A percentile compares a stretch with the other conserved stretches of the same genome.
phyloP scores from a whole-genome alignment of 2,329 filamentous ascomycete species.

The Nannizzia gypsea region DNA sequence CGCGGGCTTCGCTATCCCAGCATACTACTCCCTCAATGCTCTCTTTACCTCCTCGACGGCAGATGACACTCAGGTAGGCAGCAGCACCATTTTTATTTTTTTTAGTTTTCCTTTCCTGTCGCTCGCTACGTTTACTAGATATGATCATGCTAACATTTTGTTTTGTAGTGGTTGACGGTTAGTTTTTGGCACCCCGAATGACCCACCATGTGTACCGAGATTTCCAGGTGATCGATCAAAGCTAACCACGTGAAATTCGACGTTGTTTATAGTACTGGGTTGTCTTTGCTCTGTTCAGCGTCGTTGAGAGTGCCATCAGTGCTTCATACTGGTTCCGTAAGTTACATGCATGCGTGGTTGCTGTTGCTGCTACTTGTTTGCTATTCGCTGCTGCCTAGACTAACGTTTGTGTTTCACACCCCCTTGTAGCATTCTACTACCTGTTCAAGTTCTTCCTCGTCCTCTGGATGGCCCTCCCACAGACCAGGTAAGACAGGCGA shows the following conservation, averaged over 20 bases:
- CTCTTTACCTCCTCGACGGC: slow-evolving; percentile 48
- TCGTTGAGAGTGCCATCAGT: slow-evolving; percentile 54
- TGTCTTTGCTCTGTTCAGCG: slow-evolving; percentile 53
- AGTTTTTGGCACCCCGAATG: slow-evolving; percentile 20
- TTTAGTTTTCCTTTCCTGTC: too few species aligned
- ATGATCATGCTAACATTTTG: slow-evolving; percentile 15
- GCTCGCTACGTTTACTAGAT: neutral
- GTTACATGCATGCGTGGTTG: slow-evolving; percentile 19
- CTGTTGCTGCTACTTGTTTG: neutral
- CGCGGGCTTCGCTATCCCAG: slow-evolving; percentile 53
- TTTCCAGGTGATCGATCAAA: slow-evolving; percentile 13
- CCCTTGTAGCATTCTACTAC: slow-evolving; percentile 70
- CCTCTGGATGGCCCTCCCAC: slow-evolving; percentile 93
- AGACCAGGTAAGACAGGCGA: slow-evolving; percentile 62
- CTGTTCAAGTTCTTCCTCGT: slow-evolving; percentile 98
- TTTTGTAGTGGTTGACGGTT: slow-evolving; percentile 48
- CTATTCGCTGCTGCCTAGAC: neutral
- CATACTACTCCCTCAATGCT: slow-evolving; percentile 55
- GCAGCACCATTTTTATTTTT: slow-evolving; percentile 15
- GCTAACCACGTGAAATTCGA: slow-evolving; percentile 13
- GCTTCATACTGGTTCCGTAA: slow-evolving; percentile 58
- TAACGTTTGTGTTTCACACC: neutral
- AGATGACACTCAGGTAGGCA: slow-evolving; percentile 51
- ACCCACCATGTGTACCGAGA: slow-evolving; percentile 3
- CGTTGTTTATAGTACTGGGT: slow-evolving; percentile 51